Percentiles rank a stretch among this genome's conserved stretches.
These are phyloP conservation scores for Quercus agrifolia DNA, from an alignment of 306 rosid species.

Conservation along the genomic window DNA sequence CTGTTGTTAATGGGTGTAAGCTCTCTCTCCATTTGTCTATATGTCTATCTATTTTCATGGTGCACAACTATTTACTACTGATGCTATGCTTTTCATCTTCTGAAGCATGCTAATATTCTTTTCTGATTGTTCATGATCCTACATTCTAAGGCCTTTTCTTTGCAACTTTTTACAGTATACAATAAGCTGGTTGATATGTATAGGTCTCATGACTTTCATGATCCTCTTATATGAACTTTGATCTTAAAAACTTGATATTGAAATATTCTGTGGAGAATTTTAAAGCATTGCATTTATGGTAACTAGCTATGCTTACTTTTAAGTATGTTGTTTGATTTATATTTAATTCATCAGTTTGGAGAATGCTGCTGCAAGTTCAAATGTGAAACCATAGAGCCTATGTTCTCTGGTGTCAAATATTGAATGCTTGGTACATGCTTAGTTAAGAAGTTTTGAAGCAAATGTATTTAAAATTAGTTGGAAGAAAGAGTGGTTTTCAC, in stretches of 20 bases:
- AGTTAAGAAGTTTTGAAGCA: no score
- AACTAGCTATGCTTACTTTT: no score
- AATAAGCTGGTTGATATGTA: background rate
- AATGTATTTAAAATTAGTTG: no score
- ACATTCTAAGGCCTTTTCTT: background rate
- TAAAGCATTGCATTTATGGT: no score
- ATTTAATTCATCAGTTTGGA: no score
- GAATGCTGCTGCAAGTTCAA: no score
- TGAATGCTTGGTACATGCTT: no score
- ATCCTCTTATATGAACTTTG: background rate
- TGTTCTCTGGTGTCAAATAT: no score
- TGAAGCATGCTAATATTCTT: background rate
- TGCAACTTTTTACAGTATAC: background rate
- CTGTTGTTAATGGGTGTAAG: conserved; percentile 85
- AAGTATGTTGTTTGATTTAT: no score
- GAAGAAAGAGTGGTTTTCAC: no score
- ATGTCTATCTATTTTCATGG: background rate
- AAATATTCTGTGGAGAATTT: no score
- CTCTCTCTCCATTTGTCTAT: conserved; percentile 9
- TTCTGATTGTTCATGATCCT: background rate
- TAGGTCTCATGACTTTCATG: background rate
- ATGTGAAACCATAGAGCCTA: no score
- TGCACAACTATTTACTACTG: background rate
- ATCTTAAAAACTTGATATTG: background rate
- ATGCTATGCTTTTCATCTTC: background rate